A percentile compares a stretch with the other conserved stretches of the same genome.
phyloP scores from a whole-genome alignment of 805 yeast genomes.

The Crinitomyces ghanaensis region DNA sequence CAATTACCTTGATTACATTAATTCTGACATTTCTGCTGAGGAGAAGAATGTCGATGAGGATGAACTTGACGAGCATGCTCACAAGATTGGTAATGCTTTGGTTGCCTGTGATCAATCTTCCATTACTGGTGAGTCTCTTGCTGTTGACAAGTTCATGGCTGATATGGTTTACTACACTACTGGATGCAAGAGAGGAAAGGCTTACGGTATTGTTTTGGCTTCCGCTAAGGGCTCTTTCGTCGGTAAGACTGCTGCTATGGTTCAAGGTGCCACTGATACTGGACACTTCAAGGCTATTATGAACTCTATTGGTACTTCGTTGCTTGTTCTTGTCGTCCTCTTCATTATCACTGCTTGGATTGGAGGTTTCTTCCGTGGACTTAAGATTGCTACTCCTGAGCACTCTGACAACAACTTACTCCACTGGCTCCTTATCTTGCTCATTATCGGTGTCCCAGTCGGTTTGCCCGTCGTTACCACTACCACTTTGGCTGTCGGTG shows the following conservation, averaged over 20 bases:
- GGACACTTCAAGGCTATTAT: conserved; percentile 97
- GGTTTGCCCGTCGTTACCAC: conserved; percentile 98
- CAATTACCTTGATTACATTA: conserved; percentile 29
- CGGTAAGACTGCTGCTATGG: conserved; percentile 97
- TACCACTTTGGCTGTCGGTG: conserved; percentile 98
- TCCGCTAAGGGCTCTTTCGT: conserved; percentile 93
- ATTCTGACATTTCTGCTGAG: conserved; percentile 22
- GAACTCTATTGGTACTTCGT: conserved; percentile 92
- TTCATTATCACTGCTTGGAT: conserved; percentile 84
- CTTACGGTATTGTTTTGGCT: conserved; percentile 83
- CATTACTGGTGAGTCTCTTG: conserved; percentile 94
- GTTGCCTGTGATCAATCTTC: conserved; percentile 80
- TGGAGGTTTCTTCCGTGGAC: conserved; percentile 92
- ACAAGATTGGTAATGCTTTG: conserved; percentile 81
- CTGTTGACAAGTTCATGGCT: conserved; percentile 88
- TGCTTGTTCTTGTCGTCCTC: conserved; percentile 75
- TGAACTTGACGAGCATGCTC: conserved; percentile 34
- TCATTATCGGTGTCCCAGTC: conserved; percentile 97
- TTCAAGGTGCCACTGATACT: conserved; percentile 90
- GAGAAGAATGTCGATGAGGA: conserved; percentile 19
- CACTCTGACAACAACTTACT: conserved; percentile 39
- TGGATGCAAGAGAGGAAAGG: conserved; percentile 94
- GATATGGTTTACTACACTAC: conserved; percentile 88
- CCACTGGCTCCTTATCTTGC: conserved; percentile 87
- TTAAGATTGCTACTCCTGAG: conserved; percentile 60